Evolutionary conservation across 306 rosid genomes (phyloP).

Genomic region (Fragaria iinumae): DNA sequence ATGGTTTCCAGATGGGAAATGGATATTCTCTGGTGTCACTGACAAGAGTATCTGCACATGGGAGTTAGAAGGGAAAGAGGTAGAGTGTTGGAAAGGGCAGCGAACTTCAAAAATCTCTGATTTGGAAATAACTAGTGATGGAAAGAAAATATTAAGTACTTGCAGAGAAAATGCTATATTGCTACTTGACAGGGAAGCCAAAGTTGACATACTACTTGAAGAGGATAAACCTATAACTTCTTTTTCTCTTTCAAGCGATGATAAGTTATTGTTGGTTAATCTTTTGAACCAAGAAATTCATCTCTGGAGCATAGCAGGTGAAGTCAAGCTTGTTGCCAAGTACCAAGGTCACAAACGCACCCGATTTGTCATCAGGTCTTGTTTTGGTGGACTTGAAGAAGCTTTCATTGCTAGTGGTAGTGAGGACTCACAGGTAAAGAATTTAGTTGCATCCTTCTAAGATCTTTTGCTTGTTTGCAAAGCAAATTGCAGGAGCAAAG

Average conservation of each 20-base stretch:
- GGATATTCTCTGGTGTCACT: constrained; percentile 70
- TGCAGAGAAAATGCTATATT: constrained; percentile 57
- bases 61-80: constrained; percentile 91
- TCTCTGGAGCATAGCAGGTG: constrained; percentile 84
- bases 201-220: constrained; percentile 67
- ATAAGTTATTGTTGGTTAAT: constrained; percentile 68
- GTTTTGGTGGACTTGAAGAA: constrained; percentile 91
- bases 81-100: constrained; percentile 92
- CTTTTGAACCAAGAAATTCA: constrained; percentile 95
- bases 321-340: constrained; percentile 61
- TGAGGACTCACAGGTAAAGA: constrained; percentile 96
- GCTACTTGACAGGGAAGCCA: constrained; percentile 76
- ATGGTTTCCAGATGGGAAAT: constrained; percentile 89
- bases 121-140: constrained; percentile 73
- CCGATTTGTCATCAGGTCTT: constrained; percentile 85
- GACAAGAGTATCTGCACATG: constrained; percentile 97
- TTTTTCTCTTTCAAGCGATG: constrained; percentile 80
- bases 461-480: not conserved
- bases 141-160: constrained; percentile 72
- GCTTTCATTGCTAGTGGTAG: constrained; percentile 96
- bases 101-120: constrained; percentile 81
- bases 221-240: constrained; percentile 82
- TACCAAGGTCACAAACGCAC: constrained; percentile 77
- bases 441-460: constrained; percentile 19
- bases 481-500: not conserved